Conservation (phyloP, 2,329 filamentous ascomycete species). For the Colletotrichum tamarilloi region DNA sequence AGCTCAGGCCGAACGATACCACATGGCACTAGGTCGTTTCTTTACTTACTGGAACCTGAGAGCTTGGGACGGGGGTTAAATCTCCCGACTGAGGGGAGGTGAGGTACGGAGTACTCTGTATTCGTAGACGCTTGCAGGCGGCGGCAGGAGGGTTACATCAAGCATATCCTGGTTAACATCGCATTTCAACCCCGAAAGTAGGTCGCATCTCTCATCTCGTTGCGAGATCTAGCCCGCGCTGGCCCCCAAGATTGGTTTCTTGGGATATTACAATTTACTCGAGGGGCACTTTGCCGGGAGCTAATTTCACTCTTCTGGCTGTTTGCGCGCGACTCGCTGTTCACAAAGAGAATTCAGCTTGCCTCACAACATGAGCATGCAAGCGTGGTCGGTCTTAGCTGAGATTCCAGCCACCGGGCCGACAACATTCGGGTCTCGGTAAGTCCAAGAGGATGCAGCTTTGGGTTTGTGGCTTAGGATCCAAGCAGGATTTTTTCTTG, state of each 20-base stretch:
- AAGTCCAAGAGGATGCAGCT: neutral
- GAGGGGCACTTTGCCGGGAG: neutral
- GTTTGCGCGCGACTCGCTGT: neutral
- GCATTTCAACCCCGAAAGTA: neutral
- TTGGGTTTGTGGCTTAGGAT: slow-evolving; percentile 4
- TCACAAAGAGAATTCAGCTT: neutral
- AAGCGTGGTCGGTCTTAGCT: neutral
- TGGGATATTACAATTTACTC: neutral
- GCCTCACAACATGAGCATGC: neutral
- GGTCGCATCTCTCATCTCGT: neutral
- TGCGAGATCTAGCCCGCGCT: neutral
- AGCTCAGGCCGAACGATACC: neutral
- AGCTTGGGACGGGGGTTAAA: neutral
- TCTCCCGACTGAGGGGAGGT: neutral
- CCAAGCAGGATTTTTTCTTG: neutral
- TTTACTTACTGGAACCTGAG: neutral
- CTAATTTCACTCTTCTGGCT: neutral
- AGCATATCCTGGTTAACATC: neutral
- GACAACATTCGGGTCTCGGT: neutral
- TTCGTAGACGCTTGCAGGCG: neutral
- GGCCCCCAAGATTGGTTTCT: neutral
- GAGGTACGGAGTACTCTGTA: no score
- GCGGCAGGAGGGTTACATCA: neutral
- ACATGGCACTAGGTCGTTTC: slow-evolving; percentile 5
- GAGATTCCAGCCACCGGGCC: neutral